Base-by-base conservation (phyloP, 2,329 filamentous ascomycete species). In the Zalaria obscura region DNA sequence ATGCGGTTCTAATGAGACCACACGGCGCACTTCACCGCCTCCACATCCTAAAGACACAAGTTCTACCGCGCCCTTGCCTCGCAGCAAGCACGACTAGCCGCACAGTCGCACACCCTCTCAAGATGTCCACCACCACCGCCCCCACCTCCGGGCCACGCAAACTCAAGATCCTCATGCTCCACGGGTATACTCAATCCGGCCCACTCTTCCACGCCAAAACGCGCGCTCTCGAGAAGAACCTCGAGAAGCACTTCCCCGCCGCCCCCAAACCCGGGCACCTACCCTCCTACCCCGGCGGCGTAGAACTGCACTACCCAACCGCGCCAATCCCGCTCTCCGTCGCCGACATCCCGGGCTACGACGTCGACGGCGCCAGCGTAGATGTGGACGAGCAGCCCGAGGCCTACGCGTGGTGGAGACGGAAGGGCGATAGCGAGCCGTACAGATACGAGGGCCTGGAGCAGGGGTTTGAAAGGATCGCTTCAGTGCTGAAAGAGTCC, bases 101-200 rank as follows among this genome's bases (percentile, higher is more conserved):
- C 2, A 18, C 18, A 2, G 18, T 18, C 2, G 18, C 18, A 33
- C 38, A 3, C 38, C 31, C n/a, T 32, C 27, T 33, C 27, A 34
- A n/a, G 27, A 40, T 40, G 28, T 40, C 18, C 34, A 40, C 29
- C 29, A 32, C 29, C 29, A 32, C 28, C 34, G 4, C 39, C 26
- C 31, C 39, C 35, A 32, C 38, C 18, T 18, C 42, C 4, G 6
- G 31, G 7, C 40, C 38, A 10, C 42, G 41, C 26, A 60, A 56
- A 29, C 57, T 71, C 45, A 64, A 64, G 39, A 58, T 71, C 45
- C 59, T 71, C 45, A 68, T 69, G 66, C 62, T 71, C 8, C 68
- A 71, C 52, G 83, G 89, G 61, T 95, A 79, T 73, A 94, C 89
- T 5, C 89, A 96, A 69, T 93, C 84, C 27, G 87, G 88, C 3